These are phyloP conservation scores for Albatrellus ellisii DNA, from an alignment of 768 basidiomycete genomes.

Conservation along the genomic window DNA sequence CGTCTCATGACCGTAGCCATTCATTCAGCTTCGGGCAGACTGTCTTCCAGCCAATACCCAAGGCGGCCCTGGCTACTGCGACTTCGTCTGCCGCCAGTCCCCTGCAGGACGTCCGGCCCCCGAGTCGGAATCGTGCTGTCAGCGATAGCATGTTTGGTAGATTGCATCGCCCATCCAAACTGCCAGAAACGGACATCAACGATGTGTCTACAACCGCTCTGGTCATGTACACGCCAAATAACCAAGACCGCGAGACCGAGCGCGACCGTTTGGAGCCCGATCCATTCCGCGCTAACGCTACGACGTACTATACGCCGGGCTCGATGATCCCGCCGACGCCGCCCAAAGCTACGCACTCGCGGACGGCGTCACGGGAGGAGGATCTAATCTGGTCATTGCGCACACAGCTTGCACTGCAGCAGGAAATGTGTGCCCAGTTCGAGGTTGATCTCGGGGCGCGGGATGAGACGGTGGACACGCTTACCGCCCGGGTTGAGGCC, in stretches of 20 bases:
- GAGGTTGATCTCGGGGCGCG: slow-evolving; percentile 62
- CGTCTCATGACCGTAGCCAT: slow-evolving; percentile 41
- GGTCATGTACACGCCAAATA: slow-evolving; percentile 26
- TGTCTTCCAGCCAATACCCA: slow-evolving; percentile 39
- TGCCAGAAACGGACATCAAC: slow-evolving; percentile 52
- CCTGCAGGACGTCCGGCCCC: slow-evolving; percentile 5
- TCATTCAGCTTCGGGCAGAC: slow-evolving; percentile 59
- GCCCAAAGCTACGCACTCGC: slow-evolving; percentile 26
- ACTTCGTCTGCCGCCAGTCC: background rate
- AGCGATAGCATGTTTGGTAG: slow-evolving; percentile 56
- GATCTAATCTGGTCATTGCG: slow-evolving; percentile 59
- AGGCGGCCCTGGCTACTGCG: slow-evolving; percentile 7
- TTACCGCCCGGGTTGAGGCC: slow-evolving; percentile 38
- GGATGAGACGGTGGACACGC: slow-evolving; percentile 55
- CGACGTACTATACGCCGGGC: slow-evolving; percentile 67
- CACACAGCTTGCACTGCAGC: slow-evolving; percentile 63
- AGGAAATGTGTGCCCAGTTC: slow-evolving; percentile 63
- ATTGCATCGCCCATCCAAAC: slow-evolving; percentile 29
- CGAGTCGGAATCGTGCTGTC: slow-evolving; percentile 36
- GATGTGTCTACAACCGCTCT: slow-evolving; percentile 39
- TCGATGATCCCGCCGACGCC: slow-evolving; percentile 60
- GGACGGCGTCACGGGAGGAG: slow-evolving; percentile 59
- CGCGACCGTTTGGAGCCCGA: slow-evolving; percentile 37
- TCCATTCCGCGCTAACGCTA: slow-evolving; percentile 61
- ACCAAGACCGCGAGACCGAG: slow-evolving; percentile 10